Conservation (phyloP, 805 yeast genomes). For the Pichia manshurica region DNA sequence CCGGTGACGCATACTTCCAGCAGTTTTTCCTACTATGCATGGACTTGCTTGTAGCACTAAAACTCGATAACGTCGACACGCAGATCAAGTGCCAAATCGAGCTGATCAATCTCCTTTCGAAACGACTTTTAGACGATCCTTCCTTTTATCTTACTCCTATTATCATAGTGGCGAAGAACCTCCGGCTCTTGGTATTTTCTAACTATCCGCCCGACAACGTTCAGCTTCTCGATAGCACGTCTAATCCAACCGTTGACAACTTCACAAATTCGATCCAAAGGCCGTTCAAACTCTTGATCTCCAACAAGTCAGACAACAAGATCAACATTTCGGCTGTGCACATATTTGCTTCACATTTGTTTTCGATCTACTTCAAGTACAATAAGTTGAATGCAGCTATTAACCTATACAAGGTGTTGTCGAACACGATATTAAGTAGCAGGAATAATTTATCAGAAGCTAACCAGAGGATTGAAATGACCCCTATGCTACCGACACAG, state of each 20-base stretch:
- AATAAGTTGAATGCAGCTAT: slow-evolving; percentile 5
- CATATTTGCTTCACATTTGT: slow-evolving; percentile 9
- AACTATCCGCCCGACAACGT: neutral
- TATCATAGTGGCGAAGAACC: slow-evolving; percentile 5
- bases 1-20: slow-evolving; percentile 1
- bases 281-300: slow-evolving; percentile 8
- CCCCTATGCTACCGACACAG: slow-evolving; percentile 5
- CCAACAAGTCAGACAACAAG: slow-evolving; percentile 8
- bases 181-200: neutral
- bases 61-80: neutral
- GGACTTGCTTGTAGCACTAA: neutral
- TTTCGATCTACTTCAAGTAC: slow-evolving; percentile 9
- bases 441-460: neutral
- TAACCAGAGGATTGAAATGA: slow-evolving; percentile 1
- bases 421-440: slow-evolving; percentile 4
- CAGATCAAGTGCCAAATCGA: slow-evolving; percentile 4
- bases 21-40: slow-evolving; percentile 4
- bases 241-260: slow-evolving; percentile 2
- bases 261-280: slow-evolving; percentile 7
- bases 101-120: slow-evolving; percentile 4
- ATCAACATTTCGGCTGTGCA: slow-evolving; percentile 11
- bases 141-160: slow-evolving; percentile 8
- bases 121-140: slow-evolving; percentile 8
- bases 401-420: slow-evolving; percentile 8
- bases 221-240: neutral